Percentiles rank a stretch among this genome's conserved stretches.
Evolutionary conservation across 345 rosid genomes (phyloP).

Genomic region (Dimocarpus longan): DNA sequence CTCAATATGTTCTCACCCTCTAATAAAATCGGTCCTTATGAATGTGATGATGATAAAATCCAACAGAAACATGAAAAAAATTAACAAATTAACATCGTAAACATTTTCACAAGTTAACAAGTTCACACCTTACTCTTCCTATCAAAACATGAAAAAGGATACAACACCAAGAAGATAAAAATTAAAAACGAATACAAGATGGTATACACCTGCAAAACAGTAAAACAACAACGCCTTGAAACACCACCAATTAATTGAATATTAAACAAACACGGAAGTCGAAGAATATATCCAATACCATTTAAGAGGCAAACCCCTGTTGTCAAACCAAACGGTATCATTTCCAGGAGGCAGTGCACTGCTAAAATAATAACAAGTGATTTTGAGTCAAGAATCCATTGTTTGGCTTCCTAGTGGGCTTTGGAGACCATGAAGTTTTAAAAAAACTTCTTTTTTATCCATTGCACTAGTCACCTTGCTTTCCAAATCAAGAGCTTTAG

Average conservation of each 20-base stretch:
- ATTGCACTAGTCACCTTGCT: conserved; percentile 72
- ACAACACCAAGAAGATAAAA: too few species aligned
- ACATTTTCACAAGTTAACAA: too few species aligned
- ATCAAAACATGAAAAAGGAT: too few species aligned
- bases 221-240: too few species aligned
- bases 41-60: neutral
- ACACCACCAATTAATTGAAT: neutral
- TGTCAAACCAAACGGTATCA: too few species aligned
- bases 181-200: too few species aligned
- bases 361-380: conserved; percentile 42
- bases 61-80: neutral
- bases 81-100: neutral
- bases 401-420: too few species aligned
- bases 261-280: neutral
- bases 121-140: too few species aligned
- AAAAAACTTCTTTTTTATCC: too few species aligned
- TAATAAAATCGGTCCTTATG: neutral
- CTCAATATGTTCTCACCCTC: neutral
- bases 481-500: conserved; percentile 91
- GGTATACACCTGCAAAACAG: conserved; percentile 72
- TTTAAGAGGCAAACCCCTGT: conserved; percentile 83
- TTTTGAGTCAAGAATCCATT: too few species aligned
- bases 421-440: too few species aligned
- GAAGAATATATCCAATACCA: conserved; percentile 49
- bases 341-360: too few species aligned